Evolutionary conservation across 345 rosid species (phyloP).

Genomic region (Abelmoschus esculentus): DNA sequence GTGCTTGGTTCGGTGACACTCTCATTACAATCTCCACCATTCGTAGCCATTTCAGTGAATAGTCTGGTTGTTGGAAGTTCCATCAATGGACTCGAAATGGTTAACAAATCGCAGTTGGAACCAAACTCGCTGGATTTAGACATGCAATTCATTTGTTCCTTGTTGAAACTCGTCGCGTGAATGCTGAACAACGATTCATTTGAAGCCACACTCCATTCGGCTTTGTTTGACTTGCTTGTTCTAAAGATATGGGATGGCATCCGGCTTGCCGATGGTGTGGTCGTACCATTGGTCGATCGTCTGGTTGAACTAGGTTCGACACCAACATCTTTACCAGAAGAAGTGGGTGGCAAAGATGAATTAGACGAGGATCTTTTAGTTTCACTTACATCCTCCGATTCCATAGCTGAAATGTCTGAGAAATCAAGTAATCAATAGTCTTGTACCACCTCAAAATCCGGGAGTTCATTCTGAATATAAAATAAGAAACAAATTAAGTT

Average conservation of each 20-base stretch:
- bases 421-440: slow-evolving; percentile 2
- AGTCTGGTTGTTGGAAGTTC: slow-evolving; percentile 13
- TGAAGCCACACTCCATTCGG: slow-evolving; percentile 71
- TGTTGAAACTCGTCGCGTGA: slow-evolving; percentile 58
- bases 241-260: slow-evolving; percentile 61
- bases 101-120: not conserved
- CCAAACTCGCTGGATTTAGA: slow-evolving; percentile 53
- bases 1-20: slow-evolving; percentile 35
- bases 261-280: slow-evolving; percentile 16
- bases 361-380: slow-evolving; percentile 8
- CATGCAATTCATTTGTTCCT: slow-evolving; percentile 27
- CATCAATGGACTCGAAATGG: slow-evolving; percentile 21
- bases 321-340: not conserved
- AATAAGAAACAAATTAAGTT: not conserved
- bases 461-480: slow-evolving; percentile 14
- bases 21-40: slow-evolving; percentile 16
- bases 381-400: slow-evolving; percentile 17
- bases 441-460: slow-evolving; percentile 13
- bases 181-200: slow-evolving; percentile 82
- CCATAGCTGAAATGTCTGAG: slow-evolving; percentile 20
- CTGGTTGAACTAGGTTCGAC: too few relatives aligned
- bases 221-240: slow-evolving; percentile 34
- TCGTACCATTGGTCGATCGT: not conserved
- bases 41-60: slow-evolving; percentile 24
- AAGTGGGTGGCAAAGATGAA: slow-evolving; percentile 1